These are phyloP conservation scores for Paramecium octaurelia DNA, from an alignment of 73 alveolate genomes.

Conservation along the genomic window DNA sequence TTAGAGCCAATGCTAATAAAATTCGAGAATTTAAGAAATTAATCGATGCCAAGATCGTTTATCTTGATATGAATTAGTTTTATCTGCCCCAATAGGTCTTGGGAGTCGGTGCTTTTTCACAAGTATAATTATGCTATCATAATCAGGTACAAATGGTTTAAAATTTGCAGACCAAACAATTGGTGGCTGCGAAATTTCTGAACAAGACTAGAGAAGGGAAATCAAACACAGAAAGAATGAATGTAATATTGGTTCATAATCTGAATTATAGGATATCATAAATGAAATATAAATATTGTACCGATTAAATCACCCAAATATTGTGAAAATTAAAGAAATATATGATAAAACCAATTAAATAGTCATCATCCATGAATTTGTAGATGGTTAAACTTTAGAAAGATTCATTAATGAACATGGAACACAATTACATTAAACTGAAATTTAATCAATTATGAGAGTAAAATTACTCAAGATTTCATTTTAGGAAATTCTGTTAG, in stretches of 20 bases:
- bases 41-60: neutral
- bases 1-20: neutral
- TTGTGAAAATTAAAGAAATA: neutral
- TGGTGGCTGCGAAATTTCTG: constrained; percentile 6
- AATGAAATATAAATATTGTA: neutral
- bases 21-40: neutral
- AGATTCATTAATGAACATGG: neutral
- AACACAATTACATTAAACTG: neutral
- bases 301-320: neutral
- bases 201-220: constrained; percentile 2
- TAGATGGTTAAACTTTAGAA: constrained; percentile 16
- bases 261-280: neutral
- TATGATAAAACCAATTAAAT: neutral
- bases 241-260: neutral
- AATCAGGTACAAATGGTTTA: neutral
- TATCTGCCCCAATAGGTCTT: neutral
- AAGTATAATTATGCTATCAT: neutral
- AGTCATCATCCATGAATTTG: neutral
- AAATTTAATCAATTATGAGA: neutral
- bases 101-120: constrained; percentile 18
- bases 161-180: neutral
- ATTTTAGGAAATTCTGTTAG: constrained; percentile 11
- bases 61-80: neutral
- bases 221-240: neutral
- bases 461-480: neutral